Percentiles rank a stretch among this genome's conserved stretches.
These are phyloP conservation scores for Phytophthora pseudosyringae DNA, from an alignment of 352 stramenopile species.

Conservation along the genomic window DNA sequence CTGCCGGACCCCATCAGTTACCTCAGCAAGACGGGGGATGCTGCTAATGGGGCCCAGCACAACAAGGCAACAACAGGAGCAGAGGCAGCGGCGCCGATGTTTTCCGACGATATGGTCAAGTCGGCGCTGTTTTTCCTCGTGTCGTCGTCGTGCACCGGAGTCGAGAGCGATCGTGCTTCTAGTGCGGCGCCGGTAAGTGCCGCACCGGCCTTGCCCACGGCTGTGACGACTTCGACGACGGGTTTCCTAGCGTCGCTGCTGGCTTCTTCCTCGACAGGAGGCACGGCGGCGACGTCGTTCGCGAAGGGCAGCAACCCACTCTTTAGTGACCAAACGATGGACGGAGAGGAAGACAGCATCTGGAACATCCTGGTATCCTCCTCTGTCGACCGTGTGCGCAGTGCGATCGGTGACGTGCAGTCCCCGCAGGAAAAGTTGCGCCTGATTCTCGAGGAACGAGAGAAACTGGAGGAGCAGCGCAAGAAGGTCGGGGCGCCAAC, in stretches of 20 bases:
- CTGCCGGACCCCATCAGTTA: slow-evolving; percentile 75
- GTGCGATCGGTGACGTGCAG: slow-evolving; percentile 46
- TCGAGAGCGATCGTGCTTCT: slow-evolving; percentile 25
- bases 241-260: slow-evolving; percentile 56
- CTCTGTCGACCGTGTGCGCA: slow-evolving; percentile 73
- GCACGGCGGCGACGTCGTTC: slow-evolving; percentile 11
- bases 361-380: slow-evolving; percentile 76
- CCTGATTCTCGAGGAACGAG: slow-evolving; percentile 68
- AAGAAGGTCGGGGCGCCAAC: slow-evolving; percentile 43
- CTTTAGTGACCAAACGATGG: slow-evolving; percentile 55
- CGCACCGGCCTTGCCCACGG: slow-evolving; percentile 5
- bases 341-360: slow-evolving; percentile 68
- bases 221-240: slow-evolving; percentile 40
- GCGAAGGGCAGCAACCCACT: slow-evolving; percentile 44
- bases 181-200: neutral
- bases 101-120: slow-evolving; percentile 69
- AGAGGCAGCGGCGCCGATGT: slow-evolving; percentile 26
- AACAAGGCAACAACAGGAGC: neutral
- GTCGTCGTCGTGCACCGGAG: slow-evolving; percentile 57
- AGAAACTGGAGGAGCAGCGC: slow-evolving; percentile 66
- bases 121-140: slow-evolving; percentile 71
- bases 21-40: slow-evolving; percentile 34
- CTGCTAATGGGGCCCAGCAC: neutral
- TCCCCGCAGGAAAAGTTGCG: slow-evolving; percentile 59
- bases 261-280: slow-evolving; percentile 57